Evolutionary conservation across 148 eudicot species (phyloP), one percentile per base, ranked within the genome.

Genomic region (Mesembryanthemum crystallinum): DNA sequence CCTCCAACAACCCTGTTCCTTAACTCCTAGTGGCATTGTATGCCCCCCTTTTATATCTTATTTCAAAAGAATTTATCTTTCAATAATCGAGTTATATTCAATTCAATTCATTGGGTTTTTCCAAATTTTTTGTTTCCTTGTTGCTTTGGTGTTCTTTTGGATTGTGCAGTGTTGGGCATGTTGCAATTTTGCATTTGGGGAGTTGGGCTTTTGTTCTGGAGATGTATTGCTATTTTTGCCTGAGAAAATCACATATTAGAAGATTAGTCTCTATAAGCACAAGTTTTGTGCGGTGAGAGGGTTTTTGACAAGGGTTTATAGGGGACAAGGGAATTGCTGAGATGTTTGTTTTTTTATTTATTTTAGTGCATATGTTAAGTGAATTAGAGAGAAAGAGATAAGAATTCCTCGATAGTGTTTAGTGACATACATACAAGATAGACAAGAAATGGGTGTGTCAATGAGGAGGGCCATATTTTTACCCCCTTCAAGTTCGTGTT

Each of bases 1-100:
- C 90, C 21, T 76, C 75, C n/a, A 83, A 86, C 8, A 81, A 88
- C 63, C 86, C 96, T 18, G 71, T 86, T 61, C 87, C 85, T 39
- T 79, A 83, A 28, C 75, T 91, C 13, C 86, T 83, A n/a, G 67
- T 89, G 70, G 89, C 90, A 60, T 73, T 77, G 98, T 92, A 84
- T 69, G 92, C 20, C 35, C 12, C 35, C 35, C 18, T 24, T 59
- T 43, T 62, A 21, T 12, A 20, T 61, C 58, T 47, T 49, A 7
- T 61, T 63, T 35, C 9, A 69, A 0, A n/a, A 5, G 5, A 9
- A 39, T 39, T 5, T 39, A 39, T 5, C 14, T 45, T 8, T 11
- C 49, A 0, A 0, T 11, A 8, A 8, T 45, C 14, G 49, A 8
- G 14, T 45, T 45, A 8, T 45, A 0, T 32, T 32, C 27, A 29